A percentile compares a stretch with the other conserved stretches of the same genome.
These are phyloP conservation scores for Quercus agrifolia DNA, from an alignment of 306 rosid species.

Conservation along the genomic window DNA sequence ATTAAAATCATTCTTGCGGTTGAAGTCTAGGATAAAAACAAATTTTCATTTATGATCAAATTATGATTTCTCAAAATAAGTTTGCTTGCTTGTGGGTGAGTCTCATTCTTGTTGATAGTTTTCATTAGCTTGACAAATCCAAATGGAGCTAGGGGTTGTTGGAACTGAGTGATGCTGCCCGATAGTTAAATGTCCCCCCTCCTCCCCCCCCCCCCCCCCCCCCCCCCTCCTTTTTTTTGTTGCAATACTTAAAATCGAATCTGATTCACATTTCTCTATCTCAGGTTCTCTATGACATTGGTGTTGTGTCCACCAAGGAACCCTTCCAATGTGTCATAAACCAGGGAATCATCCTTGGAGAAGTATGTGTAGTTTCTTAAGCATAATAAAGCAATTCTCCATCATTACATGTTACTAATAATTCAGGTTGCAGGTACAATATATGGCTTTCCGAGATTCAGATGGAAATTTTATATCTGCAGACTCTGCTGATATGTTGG, in stretches of 20 bases:
- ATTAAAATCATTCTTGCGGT: neutral
- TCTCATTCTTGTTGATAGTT: neutral
- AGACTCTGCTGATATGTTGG: constrained; percentile 41
- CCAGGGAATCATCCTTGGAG: constrained; percentile 97
- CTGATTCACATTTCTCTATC: constrained; percentile 31
- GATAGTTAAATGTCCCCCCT: too few relatives aligned
- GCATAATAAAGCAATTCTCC: constrained; percentile 6
- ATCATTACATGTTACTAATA: constrained; percentile 33
- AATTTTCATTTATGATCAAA: neutral
- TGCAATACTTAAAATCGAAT: constrained; percentile 8
- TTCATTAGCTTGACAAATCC: neutral
- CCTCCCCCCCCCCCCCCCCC: too few relatives aligned
- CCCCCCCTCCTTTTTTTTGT: neutral
- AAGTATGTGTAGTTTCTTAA: constrained; percentile 51
- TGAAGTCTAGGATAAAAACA: constrained; percentile 16
- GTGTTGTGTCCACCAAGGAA: constrained; percentile 87
- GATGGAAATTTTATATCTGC: constrained; percentile 76
- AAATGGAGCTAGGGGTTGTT: neutral
- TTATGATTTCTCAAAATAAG: neutral
- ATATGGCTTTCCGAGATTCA: constrained; percentile 66
- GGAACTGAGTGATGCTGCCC: neutral
- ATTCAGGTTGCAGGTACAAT: constrained; percentile 75
- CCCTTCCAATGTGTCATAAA: constrained; percentile 98
- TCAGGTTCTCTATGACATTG: constrained; percentile 95
- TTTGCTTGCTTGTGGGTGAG: neutral